These are phyloP conservation scores for Euphorbia celastroides DNA, from an alignment of 441 rosid species.

Conservation along the genomic window DNA sequence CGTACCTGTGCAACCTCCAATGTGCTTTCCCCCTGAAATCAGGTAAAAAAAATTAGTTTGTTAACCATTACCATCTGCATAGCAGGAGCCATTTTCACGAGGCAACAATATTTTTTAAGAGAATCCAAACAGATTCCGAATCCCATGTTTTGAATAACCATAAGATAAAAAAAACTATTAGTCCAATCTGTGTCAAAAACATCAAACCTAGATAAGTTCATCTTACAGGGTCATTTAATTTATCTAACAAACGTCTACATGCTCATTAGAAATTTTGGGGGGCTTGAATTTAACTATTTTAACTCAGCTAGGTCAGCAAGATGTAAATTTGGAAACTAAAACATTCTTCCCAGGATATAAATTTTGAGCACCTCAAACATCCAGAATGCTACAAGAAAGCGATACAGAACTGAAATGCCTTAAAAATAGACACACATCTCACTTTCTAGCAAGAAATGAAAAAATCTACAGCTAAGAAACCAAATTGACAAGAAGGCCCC, in stretches of 20 bases:
- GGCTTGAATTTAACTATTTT: not conserved
- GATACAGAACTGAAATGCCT: too few species aligned
- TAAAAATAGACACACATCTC: not conserved
- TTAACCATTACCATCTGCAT: not conserved
- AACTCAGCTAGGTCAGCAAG: not conserved
- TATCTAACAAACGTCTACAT: not conserved
- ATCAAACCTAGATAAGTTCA: not conserved
- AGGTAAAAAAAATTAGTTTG: constrained; percentile 13
- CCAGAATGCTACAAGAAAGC: not conserved
- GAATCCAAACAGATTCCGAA: too few species aligned
- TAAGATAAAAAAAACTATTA: too few species aligned
- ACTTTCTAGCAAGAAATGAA: not conserved
- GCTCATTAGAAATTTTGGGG: not conserved
- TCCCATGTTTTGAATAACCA: too few species aligned
- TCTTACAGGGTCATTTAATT: not conserved
- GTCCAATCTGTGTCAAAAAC: too few species aligned
- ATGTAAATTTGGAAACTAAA: not conserved
- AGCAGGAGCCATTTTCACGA: not conserved
- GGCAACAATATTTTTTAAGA: not conserved
- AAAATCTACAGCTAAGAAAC: not conserved
- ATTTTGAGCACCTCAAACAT: not conserved
- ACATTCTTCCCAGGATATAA: not conserved
- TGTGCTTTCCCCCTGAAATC: constrained; percentile 74
- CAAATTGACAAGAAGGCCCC: not conserved
- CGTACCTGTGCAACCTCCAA: constrained; percentile 89